Evolutionary conservation across 371 early-diverging fungal genomes (phyloP).

Genomic region (Sporodiniella umbellata): DNA sequence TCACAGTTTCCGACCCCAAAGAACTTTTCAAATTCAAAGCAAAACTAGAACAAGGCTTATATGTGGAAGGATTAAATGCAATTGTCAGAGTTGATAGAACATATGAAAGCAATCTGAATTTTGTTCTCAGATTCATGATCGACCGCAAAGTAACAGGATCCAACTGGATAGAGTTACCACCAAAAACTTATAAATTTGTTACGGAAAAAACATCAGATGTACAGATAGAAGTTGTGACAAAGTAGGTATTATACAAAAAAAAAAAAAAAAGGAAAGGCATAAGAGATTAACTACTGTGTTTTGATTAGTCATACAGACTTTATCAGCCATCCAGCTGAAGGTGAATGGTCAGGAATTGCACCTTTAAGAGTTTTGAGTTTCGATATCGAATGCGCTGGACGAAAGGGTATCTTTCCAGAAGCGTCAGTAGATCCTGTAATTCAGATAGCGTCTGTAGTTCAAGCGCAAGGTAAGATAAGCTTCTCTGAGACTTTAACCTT

Average conservation of each 20-base stretch:
- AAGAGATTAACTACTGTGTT: neutral
- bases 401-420: constrained; percentile 97
- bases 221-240: constrained; percentile 80
- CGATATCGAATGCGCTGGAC: constrained; percentile 99
- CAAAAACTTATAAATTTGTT: constrained; percentile 60
- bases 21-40: constrained; percentile 36
- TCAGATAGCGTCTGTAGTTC: constrained; percentile 97
- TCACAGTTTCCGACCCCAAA: constrained; percentile 62
- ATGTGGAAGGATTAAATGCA: constrained; percentile 39
- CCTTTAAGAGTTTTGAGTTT: constrained; percentile 97
- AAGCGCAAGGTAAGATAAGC: constrained; percentile 68
- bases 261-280: neutral
- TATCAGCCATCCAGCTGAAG: constrained; percentile 85
- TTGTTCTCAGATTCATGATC: constrained; percentile 96
- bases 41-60: constrained; percentile 56
- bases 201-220: constrained; percentile 55
- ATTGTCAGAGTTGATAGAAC: constrained; percentile 53
- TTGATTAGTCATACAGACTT: constrained; percentile 72
- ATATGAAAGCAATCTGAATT: constrained; percentile 94
- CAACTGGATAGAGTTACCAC: constrained; percentile 92
- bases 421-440: constrained; percentile 97
- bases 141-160: constrained; percentile 86
- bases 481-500: too few species aligned
- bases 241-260: constrained; percentile 29
- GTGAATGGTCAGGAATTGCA: constrained; percentile 92